phyloP scores from a whole-genome alignment of 495 filamentous ascomycete species.

The Aspergillus biplanus region DNA sequence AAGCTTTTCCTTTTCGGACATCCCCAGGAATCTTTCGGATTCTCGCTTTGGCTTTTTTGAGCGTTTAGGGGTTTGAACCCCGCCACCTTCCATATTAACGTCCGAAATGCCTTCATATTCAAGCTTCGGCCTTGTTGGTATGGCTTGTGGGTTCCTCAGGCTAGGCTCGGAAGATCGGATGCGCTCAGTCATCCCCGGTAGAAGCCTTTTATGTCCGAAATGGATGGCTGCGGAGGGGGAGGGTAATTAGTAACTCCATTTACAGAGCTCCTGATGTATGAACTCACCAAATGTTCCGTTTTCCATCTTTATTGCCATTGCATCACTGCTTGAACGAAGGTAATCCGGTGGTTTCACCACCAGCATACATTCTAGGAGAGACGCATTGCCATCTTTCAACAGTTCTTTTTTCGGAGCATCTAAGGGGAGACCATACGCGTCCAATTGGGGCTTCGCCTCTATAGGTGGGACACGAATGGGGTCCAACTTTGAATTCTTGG shows the following conservation, averaged over 20 bases:
- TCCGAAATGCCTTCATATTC: conserved; percentile 16
- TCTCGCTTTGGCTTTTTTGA: conserved; percentile 23
- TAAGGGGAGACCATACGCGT: conserved; percentile 57
- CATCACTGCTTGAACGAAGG: conserved; percentile 38
- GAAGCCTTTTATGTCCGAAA: conserved; percentile 12
- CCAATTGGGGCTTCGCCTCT: conserved; percentile 44
- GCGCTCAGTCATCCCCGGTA: background rate
- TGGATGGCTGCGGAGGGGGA: conserved; percentile 12
- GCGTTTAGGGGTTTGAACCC: background rate
- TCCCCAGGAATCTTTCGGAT: conserved; percentile 27
- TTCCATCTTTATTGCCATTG: conserved; percentile 26
- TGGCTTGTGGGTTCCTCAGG: background rate
- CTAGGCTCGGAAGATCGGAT: background rate
- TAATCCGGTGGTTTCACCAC: conserved; percentile 37
- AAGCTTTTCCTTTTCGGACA: conserved; percentile 43
- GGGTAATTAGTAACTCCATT: background rate
- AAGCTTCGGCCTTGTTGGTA: conserved; percentile 10
- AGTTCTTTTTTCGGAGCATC: conserved; percentile 34
- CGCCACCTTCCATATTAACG: conserved; percentile 8
- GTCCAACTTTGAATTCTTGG: conserved; percentile 40
- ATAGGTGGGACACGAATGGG: conserved; percentile 36
- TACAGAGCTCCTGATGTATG: background rate
- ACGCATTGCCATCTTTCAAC: conserved; percentile 48
- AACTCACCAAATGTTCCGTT: conserved; percentile 41
- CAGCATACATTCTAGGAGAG: conserved; percentile 48